Base-by-base conservation (phyloP, 768 basidiomycete species). In the Suillus brevipes region DNA sequence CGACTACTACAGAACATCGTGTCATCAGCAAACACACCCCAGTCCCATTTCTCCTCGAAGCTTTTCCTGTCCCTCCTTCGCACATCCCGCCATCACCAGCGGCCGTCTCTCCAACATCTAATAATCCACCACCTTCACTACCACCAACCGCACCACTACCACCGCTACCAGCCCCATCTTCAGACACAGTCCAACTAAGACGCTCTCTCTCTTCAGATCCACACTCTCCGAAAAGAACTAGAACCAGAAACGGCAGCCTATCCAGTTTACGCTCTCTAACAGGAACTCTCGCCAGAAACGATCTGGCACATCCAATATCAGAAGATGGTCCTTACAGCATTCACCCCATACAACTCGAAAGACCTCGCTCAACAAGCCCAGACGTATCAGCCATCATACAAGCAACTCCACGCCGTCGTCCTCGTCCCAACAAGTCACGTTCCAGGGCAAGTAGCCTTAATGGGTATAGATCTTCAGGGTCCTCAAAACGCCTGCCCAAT, bases 61-160 rank as follows among this genome's bases (percentile, higher is more conserved):
- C 80, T 5, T 81, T 79, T 25, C 78, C 80, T 13, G 69, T 68
- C 2, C 78, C 75, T 3, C 81, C 75, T 3, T 75, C 78, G 57
- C 75, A 74, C 57, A 76, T 73, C 34, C 76, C 67, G 62, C 72
- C n/a, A 36, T 70, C 60, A 6, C 69, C 72, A 34, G 66, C 40
- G 2, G 37, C 12, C 65, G 53, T 28, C 69, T 67, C 45, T 70
- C 43, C 64, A 60, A 52, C 63, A 1, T 47, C 64, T n/a, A 36
- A 43, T 38, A 52, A 87, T 62, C 88, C 87, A 0, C 88, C 88
- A 0, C 87, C 84, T 0, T 85, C 85, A 0, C 79, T 77, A 2
- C 89, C 89, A 0, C 89, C 89, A 0, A 75, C 80, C 0, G 69
- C 79, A 0, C 89, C 89, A 0, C 82, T 90, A 4, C 89, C 90